Percentiles rank a stretch among this genome's conserved stretches.
Conservation (phyloP, 2,329 filamentous ascomycete species). For the Aspergillus sp. region DNA sequence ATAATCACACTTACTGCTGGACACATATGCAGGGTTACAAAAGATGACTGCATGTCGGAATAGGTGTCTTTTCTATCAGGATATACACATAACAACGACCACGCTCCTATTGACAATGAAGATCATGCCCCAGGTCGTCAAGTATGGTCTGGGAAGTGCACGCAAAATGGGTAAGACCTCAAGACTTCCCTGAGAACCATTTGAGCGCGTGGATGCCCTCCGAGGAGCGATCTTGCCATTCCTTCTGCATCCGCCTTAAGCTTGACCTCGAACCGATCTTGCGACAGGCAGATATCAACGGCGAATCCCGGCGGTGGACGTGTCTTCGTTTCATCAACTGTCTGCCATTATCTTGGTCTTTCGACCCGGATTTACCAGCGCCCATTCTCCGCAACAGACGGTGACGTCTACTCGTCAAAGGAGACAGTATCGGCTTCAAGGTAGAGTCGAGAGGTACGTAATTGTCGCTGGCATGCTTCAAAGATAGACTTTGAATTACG, state of each 20-base stretch:
- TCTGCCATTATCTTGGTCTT: slow-evolving; percentile 17
- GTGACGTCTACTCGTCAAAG: slow-evolving; percentile 16
- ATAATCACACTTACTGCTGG: background rate
- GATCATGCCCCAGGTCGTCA: background rate
- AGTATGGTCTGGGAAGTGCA: background rate
- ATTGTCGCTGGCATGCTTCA: slow-evolving; percentile 21
- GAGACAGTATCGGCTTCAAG: slow-evolving; percentile 25
- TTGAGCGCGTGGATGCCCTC: slow-evolving; percentile 11
- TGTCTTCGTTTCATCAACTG: slow-evolving; percentile 3
- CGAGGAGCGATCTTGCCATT: background rate
- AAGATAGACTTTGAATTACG: slow-evolving; percentile 21
- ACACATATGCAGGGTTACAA: background rate
- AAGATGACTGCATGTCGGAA: background rate
- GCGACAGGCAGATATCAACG: background rate
- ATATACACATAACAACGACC: background rate
- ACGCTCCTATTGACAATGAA: background rate
- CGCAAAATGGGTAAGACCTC: background rate
- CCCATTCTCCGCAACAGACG: slow-evolving; percentile 17
- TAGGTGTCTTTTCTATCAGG: background rate
- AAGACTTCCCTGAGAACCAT: slow-evolving; percentile 4
- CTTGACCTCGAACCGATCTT: background rate
- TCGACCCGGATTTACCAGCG: slow-evolving; percentile 16
- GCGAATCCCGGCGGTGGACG: background rate
- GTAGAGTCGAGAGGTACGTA: slow-evolving; percentile 29
- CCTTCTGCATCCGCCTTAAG: slow-evolving; percentile 4